phyloP scores from a whole-genome alignment of 1,284 basidiomycete species.

The Apiotrichum brassicae region DNA sequence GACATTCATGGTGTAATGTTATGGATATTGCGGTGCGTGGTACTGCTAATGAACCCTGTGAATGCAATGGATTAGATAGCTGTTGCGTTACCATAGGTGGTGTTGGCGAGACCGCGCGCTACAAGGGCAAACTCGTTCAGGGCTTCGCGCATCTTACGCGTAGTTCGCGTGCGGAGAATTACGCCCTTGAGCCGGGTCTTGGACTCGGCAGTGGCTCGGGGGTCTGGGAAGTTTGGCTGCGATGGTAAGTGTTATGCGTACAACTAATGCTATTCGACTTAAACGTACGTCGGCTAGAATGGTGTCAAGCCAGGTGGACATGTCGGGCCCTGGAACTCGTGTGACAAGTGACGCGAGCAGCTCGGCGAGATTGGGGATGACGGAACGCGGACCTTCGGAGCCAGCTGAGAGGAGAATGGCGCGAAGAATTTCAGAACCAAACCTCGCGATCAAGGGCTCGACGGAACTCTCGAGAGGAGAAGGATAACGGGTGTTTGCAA shows the following conservation, averaged over 20 bases:
- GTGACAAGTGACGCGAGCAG: constrained; percentile 61
- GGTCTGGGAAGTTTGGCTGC: constrained; percentile 35
- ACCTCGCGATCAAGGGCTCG: constrained; percentile 54
- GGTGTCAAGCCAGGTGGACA: constrained; percentile 62
- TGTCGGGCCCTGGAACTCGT: constrained; percentile 53
- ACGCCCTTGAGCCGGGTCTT: constrained; percentile 71
- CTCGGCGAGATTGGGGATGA: constrained; percentile 75
- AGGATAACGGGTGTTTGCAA: constrained; percentile 44
- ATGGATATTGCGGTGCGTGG: neutral
- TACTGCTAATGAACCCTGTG: neutral
- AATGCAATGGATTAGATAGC: constrained; percentile 12
- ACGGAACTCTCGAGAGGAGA: constrained; percentile 36
- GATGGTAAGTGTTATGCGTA: neutral
- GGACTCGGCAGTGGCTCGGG: constrained; percentile 52
- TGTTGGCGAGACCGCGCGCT: constrained; percentile 43
- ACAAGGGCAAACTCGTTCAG: constrained; percentile 48
- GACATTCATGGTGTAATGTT: no score
- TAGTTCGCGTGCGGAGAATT: constrained; percentile 51
- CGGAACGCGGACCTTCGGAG: constrained; percentile 70
- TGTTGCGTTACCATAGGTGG: constrained; percentile 46
- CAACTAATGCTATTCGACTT: neutral
- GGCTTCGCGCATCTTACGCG: constrained; percentile 46
- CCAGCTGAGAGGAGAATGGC: constrained; percentile 71
- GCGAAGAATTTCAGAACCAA: constrained; percentile 61
- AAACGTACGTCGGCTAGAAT: constrained; percentile 62